Evolutionary conservation across 2,329 filamentous ascomycete genomes (phyloP).

Genomic region (Beauveria australis): DNA sequence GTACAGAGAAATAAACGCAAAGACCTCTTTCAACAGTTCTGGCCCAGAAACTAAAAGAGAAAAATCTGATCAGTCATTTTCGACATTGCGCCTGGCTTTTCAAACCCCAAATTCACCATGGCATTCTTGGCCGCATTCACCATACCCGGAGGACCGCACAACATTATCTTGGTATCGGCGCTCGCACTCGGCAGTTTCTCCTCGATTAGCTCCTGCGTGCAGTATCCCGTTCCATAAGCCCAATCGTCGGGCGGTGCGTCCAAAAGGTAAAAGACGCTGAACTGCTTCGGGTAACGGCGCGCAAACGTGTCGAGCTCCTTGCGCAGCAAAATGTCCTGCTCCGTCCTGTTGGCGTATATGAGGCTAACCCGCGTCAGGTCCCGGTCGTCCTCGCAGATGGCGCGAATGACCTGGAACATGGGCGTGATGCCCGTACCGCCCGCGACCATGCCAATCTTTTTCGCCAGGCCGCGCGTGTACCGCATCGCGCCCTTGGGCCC

Average conservation of each 20-base stretch:
- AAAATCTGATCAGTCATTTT: slow-evolving; percentile 51
- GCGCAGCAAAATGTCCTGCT: slow-evolving; percentile 52
- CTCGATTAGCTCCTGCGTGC: slow-evolving; percentile 41
- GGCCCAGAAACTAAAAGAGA: slow-evolving; percentile 30
- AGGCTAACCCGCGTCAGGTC: slow-evolving; percentile 47
- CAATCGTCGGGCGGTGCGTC: slow-evolving; percentile 38
- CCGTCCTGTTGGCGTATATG: slow-evolving; percentile 50
- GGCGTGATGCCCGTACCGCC: slow-evolving; percentile 29
- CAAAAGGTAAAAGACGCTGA: slow-evolving; percentile 49
- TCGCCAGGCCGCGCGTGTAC: slow-evolving; percentile 34
- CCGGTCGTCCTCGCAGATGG: slow-evolving; percentile 51
- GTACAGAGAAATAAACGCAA: neutral
- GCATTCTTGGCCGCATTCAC: slow-evolving; percentile 47
- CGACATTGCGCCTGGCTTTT: slow-evolving; percentile 38
- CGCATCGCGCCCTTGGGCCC: slow-evolving; percentile 50
- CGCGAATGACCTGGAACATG: slow-evolving; percentile 48
- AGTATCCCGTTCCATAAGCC: slow-evolving; percentile 39
- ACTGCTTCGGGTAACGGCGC: slow-evolving; percentile 40
- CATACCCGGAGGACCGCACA: slow-evolving; percentile 54
- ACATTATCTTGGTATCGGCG: slow-evolving; percentile 2
- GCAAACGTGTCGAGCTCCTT: slow-evolving; percentile 47
- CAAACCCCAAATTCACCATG: slow-evolving; percentile 40
- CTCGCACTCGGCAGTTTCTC: slow-evolving; percentile 42
- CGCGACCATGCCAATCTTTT: slow-evolving; percentile 46
- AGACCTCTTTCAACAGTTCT: neutral